Conservation (phyloP, 2,329 filamentous ascomycete species). For the Stachybotrys elegans region DNA sequence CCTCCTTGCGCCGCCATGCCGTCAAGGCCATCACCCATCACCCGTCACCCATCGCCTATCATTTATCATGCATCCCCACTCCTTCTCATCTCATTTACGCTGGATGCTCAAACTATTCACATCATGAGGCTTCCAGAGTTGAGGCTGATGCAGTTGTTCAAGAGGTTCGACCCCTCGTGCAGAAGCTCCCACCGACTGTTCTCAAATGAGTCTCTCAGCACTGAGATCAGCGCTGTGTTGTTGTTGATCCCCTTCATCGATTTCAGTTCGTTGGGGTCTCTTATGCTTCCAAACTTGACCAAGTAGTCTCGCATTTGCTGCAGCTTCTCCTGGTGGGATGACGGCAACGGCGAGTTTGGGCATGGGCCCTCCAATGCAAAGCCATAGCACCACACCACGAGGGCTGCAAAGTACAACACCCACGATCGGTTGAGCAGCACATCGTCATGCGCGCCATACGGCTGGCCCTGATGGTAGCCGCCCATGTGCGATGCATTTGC, state of each 20-base stretch:
- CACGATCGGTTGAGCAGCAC: conserved; percentile 87
- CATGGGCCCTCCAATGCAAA: conserved; percentile 83
- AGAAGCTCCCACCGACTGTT: conserved; percentile 87
- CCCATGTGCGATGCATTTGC: conserved; percentile 29
- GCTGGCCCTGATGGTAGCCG: conserved; percentile 35
- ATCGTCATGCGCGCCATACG: conserved; percentile 82
- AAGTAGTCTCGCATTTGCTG: conserved; percentile 78
- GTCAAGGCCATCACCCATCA: too few relatives aligned
- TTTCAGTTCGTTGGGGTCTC: conserved; percentile 72
- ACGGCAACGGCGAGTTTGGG: conserved; percentile 44
- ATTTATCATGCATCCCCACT: too few relatives aligned
- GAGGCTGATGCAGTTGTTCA: conserved; percentile 71
- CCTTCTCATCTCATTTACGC: too few relatives aligned
- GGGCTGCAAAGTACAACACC: conserved; percentile 88
- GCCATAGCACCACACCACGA: conserved; percentile 95
- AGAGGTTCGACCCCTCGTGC: conserved; percentile 75
- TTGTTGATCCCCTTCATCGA: conserved; percentile 71
- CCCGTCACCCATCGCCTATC: too few relatives aligned
- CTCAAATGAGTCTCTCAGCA: conserved; percentile 76
- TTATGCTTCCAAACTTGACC: conserved; percentile 63
- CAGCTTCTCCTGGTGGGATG: conserved; percentile 60
- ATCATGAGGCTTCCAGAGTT: too few relatives aligned
- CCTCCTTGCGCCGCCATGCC: too few relatives aligned
- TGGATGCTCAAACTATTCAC: too few relatives aligned
- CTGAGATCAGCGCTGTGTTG: conserved; percentile 74